A percentile compares a stretch with the other conserved stretches of the same genome.
These are phyloP conservation scores for Stenocarpella maydis DNA, from an alignment of 2,329 filamentous ascomycete genomes.

Conservation along the genomic window DNA sequence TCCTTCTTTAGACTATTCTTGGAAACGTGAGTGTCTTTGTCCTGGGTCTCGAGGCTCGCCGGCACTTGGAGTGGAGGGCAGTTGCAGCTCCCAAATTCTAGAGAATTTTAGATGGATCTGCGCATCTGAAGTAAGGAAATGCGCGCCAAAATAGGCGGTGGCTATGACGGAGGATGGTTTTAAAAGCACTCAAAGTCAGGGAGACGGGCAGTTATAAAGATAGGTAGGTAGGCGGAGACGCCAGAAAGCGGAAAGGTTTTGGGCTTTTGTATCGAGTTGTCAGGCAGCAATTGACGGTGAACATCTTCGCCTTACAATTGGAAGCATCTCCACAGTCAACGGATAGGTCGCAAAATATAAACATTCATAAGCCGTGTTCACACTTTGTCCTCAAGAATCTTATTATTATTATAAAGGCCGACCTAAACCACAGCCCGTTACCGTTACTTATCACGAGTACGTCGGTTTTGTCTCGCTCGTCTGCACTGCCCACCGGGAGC, in stretches of 20 bases:
- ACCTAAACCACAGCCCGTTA: background rate
- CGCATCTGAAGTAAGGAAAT: background rate
- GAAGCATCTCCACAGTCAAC: background rate
- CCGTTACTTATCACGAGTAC: background rate
- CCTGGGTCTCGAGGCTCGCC: background rate
- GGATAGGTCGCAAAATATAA: background rate
- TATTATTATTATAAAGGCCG: no score
- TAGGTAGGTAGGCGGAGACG: background rate
- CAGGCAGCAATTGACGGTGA: background rate
- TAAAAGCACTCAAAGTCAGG: background rate
- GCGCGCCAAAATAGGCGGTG: background rate
- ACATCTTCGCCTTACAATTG: no score
- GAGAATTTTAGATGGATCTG: background rate
- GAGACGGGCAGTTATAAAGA: background rate
- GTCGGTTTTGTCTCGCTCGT: slow-evolving; percentile 16
- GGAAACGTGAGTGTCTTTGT: background rate
- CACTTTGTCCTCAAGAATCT: background rate
- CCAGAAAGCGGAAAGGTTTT: background rate
- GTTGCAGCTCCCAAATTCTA: background rate
- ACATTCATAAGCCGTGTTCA: background rate
- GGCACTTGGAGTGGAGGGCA: no score
- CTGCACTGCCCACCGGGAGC: slow-evolving; percentile 5
- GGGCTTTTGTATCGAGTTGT: background rate
- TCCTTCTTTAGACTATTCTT: background rate
- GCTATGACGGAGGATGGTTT: background rate